Base-by-base conservation (phyloP, 192 early-diverging fungal genomes). In the Linnemannia exigua region DNA sequence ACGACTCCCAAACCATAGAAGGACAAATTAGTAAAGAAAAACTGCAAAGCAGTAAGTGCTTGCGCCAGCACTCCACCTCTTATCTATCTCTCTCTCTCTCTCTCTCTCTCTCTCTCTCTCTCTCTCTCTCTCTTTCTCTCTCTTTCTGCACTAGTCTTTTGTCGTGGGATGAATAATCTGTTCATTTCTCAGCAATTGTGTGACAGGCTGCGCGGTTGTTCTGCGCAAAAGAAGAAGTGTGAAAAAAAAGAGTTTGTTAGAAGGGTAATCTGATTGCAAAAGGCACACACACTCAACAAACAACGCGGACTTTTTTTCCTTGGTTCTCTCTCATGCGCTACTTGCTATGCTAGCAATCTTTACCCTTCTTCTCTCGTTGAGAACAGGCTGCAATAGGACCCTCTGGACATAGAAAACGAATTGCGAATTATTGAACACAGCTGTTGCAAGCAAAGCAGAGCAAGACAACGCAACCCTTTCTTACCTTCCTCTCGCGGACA, bases 271-370 rank as follows among this genome's bases (percentile, higher is more conserved):
- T 63, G 58, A 63, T 33, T 31, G 58, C 58, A 63, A 31, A 15
- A n/a, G n/a, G 5, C n/a, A 8, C 28, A 28, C 58, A 3, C 28
- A 12, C 58, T 63, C 58, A 44, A 44, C 41, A 44, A 44, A 44
- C 58, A 63, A 63, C 28, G 58, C 58, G 58, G 58, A 63, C 58
- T 63, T 63, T 63, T 15, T 25, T 63, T 28, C 58, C 25, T n/a
- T 54, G 15, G 22, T 9, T 54, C 6, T 54, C n/a, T 33, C 28
- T 33, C 28, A 44, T 28, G 58, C 14, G 3, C 28, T 31, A 31
- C 58, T 44, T 44, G 41, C 41, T 63, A 15, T 25, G 1, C 58
- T 33, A 25, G n/a, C 12, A 3, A 8, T 58, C 48, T 50, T 2
- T 50, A 1, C 48, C 17, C 48, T 15, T 15, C 2, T 11, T 63